Evolutionary conservation across 495 filamentous ascomycete species (phyloP).

Genomic region (Penicillium taxi): DNA sequence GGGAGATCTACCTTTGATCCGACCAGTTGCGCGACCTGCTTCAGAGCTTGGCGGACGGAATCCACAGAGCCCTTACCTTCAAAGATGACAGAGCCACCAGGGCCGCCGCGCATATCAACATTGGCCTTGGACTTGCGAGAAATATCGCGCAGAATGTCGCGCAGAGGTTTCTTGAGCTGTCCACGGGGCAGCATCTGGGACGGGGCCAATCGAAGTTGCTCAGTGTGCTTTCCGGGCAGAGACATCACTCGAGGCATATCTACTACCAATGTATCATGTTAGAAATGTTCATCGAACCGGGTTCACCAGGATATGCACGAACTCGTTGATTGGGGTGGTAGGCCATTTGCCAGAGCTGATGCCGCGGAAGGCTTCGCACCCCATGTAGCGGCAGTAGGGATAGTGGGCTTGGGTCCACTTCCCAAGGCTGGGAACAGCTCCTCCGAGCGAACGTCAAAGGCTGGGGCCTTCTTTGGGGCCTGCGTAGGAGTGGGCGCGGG

Average conservation of each 20-base stretch:
- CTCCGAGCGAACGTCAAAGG: conserved; percentile 73
- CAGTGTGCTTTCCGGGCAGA: conserved; percentile 70
- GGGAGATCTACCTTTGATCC: conserved; percentile 78
- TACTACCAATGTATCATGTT: background rate
- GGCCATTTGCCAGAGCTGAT: conserved; percentile 55
- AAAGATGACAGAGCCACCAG: conserved; percentile 62
- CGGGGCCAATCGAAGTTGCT: conserved; percentile 62
- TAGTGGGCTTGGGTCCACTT: conserved; percentile 55
- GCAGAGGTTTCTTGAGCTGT: conserved; percentile 72
- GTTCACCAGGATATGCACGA: conserved; percentile 11
- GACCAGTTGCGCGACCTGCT: conserved; percentile 76
- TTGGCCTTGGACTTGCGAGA: conserved; percentile 81
- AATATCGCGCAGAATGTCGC: conserved; percentile 78
- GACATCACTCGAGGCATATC: conserved; percentile 52
- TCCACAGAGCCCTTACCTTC: conserved; percentile 72
- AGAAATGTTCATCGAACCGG: background rate
- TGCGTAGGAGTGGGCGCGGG: conserved; percentile 27
- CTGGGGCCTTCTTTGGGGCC: conserved; percentile 36
- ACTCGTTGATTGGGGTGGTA: conserved; percentile 39
- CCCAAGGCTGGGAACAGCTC: conserved; percentile 87
- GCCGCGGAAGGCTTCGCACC: conserved; percentile 50
- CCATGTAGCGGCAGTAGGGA: conserved; percentile 61
- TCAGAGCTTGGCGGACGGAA: conserved; percentile 70
- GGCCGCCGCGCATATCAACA: conserved; percentile 63
- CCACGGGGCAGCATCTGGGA: conserved; percentile 62